These are phyloP conservation scores for Bretziella fagacearum DNA, from an alignment of 2,329 filamentous ascomycete genomes.

Conservation along the genomic window DNA sequence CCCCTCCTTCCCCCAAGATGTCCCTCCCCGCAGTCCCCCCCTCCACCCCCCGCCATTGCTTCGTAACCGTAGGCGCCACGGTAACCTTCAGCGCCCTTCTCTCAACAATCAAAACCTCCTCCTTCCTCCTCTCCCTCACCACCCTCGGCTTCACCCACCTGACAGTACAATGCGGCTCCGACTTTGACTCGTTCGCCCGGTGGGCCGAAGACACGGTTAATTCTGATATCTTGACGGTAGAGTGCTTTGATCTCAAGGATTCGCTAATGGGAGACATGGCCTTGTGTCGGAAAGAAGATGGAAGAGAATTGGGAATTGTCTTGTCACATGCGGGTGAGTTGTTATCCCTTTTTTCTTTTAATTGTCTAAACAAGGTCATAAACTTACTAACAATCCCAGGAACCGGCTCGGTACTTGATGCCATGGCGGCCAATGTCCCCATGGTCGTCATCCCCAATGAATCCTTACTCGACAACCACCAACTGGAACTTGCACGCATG, in stretches of 20 bases:
- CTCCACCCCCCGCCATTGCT: slow-evolving; percentile 31
- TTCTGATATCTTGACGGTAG: slow-evolving; percentile 19
- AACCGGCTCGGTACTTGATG: slow-evolving; percentile 77
- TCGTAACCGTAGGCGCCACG: slow-evolving; percentile 86
- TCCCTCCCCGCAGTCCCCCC: slow-evolving; percentile 14
- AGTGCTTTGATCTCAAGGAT: slow-evolving; percentile 17
- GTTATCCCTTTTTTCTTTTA: too few relatives aligned
- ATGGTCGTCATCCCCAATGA: slow-evolving; percentile 85
- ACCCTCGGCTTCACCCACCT: slow-evolving; percentile 51
- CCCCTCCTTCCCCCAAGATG: slow-evolving; percentile 8
- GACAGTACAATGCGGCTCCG: slow-evolving; percentile 63
- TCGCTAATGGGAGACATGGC: slow-evolving; percentile 11
- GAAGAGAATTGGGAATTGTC: slow-evolving; percentile 47
- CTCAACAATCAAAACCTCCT: slow-evolving; percentile 40
- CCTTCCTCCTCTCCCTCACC: slow-evolving; percentile 45
- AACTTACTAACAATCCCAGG: slow-evolving; percentile 33
- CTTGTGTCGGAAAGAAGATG: slow-evolving; percentile 5
- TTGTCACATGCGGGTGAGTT: slow-evolving; percentile 73
- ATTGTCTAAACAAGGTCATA: neutral
- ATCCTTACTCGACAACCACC: slow-evolving; percentile 72
- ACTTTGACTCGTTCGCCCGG: slow-evolving; percentile 36
- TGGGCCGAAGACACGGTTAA: slow-evolving; percentile 11
- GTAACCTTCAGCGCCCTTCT: slow-evolving; percentile 64
- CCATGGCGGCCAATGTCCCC: slow-evolving; percentile 53
- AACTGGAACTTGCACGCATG: slow-evolving; percentile 67